These are phyloP conservation scores for Castanopsis chinensis DNA, from an alignment of 306 rosid species.

Conservation along the genomic window DNA sequence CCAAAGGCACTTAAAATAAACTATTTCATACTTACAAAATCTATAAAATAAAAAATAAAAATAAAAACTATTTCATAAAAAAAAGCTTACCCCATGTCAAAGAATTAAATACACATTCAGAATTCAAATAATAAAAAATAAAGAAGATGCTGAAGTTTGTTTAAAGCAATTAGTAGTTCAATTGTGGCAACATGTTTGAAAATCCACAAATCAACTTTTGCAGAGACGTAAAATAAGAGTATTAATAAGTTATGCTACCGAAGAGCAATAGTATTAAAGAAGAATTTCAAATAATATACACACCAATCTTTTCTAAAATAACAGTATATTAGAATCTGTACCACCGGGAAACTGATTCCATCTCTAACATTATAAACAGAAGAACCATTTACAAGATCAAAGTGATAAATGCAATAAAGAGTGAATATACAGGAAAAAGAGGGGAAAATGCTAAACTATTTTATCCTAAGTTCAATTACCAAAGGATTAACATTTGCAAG, in stretches of 20 bases:
- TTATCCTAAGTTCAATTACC: conserved; percentile 46
- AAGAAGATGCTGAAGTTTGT: too few relatives aligned
- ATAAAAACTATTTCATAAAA: background rate
- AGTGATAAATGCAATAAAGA: background rate
- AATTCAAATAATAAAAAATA: background rate
- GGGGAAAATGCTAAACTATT: background rate
- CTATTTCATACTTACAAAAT: background rate
- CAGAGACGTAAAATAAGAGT: background rate
- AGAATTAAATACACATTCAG: background rate
- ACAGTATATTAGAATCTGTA: background rate
- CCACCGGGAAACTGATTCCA: background rate
- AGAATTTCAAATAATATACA: background rate
- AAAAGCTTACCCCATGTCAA: background rate
- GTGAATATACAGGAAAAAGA: background rate
- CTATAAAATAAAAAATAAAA: too few relatives aligned
- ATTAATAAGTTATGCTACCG: background rate
- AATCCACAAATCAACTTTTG: background rate
- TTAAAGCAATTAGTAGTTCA: background rate
- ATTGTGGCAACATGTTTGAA: background rate
- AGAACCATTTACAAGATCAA: background rate
- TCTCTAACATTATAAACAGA: background rate
- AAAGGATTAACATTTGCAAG: conserved; percentile 67
- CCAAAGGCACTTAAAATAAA: background rate
- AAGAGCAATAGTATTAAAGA: background rate
- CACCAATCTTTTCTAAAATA: background rate